Percentiles rank a stretch among this genome's conserved stretches.
phyloP scores from a whole-genome alignment of 768 basidiomycete genomes.

The Lactifluus volemus region DNA sequence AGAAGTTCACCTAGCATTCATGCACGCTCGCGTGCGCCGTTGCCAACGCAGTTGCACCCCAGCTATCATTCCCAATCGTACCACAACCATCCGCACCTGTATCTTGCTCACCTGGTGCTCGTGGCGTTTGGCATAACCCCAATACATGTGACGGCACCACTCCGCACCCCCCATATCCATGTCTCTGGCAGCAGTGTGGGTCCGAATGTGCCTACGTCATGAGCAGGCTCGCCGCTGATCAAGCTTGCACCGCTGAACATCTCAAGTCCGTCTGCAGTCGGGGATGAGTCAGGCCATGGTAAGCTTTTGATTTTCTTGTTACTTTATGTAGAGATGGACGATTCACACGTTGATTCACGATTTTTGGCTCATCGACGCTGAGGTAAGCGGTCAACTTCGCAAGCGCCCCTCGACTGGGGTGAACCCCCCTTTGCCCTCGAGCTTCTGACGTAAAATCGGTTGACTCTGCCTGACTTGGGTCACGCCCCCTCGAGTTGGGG shows the following conservation, averaged over 20 bases:
- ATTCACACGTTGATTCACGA: no score
- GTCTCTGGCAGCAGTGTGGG: slow-evolving; percentile 8
- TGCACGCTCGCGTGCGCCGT: slow-evolving; percentile 49
- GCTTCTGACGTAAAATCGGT: no score
- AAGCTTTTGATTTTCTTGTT: no score
- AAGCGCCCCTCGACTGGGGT: no score
- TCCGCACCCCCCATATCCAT: slow-evolving; percentile 23
- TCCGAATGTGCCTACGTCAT: slow-evolving; percentile 40
- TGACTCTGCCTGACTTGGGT: no score
- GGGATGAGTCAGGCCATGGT: slow-evolving; percentile 10
- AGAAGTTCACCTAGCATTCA: slow-evolving; percentile 54
- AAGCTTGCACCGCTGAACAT: slow-evolving; percentile 60
- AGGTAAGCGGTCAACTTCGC: no score
- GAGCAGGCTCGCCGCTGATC: slow-evolving; percentile 62
- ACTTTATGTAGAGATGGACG: no score
- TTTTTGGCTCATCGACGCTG: no score
- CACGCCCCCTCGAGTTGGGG: no score
- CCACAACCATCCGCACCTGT: slow-evolving; percentile 12
- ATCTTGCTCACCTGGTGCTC: slow-evolving; percentile 77
- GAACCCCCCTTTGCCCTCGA: no score
- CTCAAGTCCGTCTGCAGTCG: slow-evolving; percentile 24
- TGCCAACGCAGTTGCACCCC: slow-evolving; percentile 44
- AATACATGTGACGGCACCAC: slow-evolving; percentile 40
- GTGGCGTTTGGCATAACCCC: slow-evolving; percentile 91
- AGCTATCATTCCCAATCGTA: no score